Evolutionary conservation across 495 filamentous ascomycete genomes (phyloP).

Genomic region (Penicillium mononematosum): DNA sequence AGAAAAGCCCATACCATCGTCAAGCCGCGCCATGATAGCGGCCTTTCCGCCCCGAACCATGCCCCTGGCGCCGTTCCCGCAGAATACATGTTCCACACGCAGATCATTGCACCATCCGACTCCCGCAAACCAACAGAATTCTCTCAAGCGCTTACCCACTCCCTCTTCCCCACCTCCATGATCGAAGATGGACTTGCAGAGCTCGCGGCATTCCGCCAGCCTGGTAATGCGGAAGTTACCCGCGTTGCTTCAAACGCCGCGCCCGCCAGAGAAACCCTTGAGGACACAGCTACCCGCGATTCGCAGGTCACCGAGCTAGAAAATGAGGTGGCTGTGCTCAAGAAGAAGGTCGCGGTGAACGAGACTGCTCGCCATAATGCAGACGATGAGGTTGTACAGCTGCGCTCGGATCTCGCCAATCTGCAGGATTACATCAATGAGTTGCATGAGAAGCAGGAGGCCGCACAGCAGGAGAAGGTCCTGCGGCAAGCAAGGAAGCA

Average conservation of each 20-base stretch:
- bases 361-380: constrained; percentile 39
- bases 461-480: constrained; percentile 36
- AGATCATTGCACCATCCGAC: constrained; percentile 47
- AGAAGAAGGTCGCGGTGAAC: constrained; percentile 41
- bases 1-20: constrained; percentile 61
- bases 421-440: constrained; percentile 45
- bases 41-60: constrained; percentile 39
- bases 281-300: constrained; percentile 27
- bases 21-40: constrained; percentile 63
- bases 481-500: constrained; percentile 43
- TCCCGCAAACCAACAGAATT: constrained; percentile 35
- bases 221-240: constrained; percentile 16
- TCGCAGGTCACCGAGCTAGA: constrained; percentile 38
- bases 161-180: constrained; percentile 51
- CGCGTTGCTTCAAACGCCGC: constrained; percentile 15
- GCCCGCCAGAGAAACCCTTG: constrained; percentile 11
- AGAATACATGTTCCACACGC: constrained; percentile 67
- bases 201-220: constrained; percentile 40
- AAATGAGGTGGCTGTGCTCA: constrained; percentile 37
- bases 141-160: constrained; percentile 50
- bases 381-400: constrained; percentile 38
- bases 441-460: constrained; percentile 42
- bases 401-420: constrained; percentile 38
- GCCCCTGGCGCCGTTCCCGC: constrained; percentile 55
- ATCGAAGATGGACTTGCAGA: constrained; percentile 57